A percentile compares a stretch with the other conserved stretches of the same genome.
Evolutionary conservation across 2,329 filamentous ascomycete species (phyloP).

Genomic region (Paraphoma sp.): DNA sequence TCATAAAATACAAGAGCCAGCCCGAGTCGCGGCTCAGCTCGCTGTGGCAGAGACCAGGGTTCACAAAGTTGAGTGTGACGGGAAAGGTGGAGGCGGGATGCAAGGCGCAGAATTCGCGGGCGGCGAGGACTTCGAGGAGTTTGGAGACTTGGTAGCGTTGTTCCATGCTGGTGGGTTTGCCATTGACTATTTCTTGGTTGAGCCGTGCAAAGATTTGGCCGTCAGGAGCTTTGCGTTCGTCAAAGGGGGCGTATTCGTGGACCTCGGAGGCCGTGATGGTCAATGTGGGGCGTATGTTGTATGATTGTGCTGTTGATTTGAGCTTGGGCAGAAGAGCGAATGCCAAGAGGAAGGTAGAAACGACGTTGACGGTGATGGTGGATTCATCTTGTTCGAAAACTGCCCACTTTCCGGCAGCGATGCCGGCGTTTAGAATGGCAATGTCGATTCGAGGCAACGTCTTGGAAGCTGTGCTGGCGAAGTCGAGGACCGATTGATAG

Average conservation of each 20-base stretch:
- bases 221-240: conserved; percentile 26
- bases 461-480: conserved; percentile 31
- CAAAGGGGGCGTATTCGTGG: conserved; percentile 35
- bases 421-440: conserved; percentile 49
- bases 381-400: conserved; percentile 38
- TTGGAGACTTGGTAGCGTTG: conserved; percentile 41
- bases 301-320: conserved; percentile 25
- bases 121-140: conserved; percentile 36
- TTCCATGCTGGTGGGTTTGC: conserved; percentile 10
- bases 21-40: conserved; percentile 29
- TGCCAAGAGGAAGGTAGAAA: conserved; percentile 48
- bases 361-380: conserved; percentile 49
- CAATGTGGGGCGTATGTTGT: conserved; percentile 34
- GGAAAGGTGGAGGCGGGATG: conserved; percentile 21
- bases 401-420: conserved; percentile 33
- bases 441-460: conserved; percentile 44
- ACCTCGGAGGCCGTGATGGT: conserved; percentile 43
- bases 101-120: conserved; percentile 29
- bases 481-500: conserved; percentile 47
- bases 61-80: conserved; percentile 42
- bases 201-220: conserved; percentile 39
- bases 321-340: conserved; percentile 37
- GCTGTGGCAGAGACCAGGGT: conserved; percentile 44
- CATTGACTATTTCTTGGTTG: conserved; percentile 13
- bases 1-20: conserved; percentile 12